Evolutionary conservation across 2,329 filamentous ascomycete genomes (phyloP), one percentile per base, ranked within the genome.

Genomic region (Knoxdaviesia capensis): DNA sequence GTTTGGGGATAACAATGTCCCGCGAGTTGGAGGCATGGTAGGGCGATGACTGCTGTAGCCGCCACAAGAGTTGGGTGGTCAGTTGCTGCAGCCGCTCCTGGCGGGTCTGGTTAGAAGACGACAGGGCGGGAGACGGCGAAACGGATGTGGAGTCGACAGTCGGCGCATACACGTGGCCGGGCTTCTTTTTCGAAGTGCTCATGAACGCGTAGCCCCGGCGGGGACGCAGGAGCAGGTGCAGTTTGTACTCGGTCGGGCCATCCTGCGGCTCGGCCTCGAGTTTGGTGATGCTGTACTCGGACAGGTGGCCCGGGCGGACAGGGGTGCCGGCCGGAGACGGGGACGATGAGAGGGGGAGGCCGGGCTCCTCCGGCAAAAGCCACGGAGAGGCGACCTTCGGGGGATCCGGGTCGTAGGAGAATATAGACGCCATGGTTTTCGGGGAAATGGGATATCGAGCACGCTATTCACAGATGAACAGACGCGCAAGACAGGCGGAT

Each of bases 171-270:
- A 20, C 20, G 20, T 20, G 7, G n/a, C 38, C 34, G 38, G 46
- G 34, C 40, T 45, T 41, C 35, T 38, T 34, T 40, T 41, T 42
- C 34, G 28, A 30, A 7, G 85, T 92, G 49, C 75, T 87, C 55
- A 78, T 78, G 32, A 68, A 71, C 34, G 67, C 69, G 56, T 87
- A 93, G 6, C 71, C 74, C 46, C 85, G 72, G 44, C 88, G 71
- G 10, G 81, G 77, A 34, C 86, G 76, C 41, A 94, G 63, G 6
- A 96, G 68, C 5, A 98, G 65, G 59, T 96, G 90, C 37, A 98
- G 63, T 58, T 98, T 98, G 62, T 98, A 98, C 60, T 98, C 90
- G 1, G 84, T 92, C 11, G 90, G 86, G 0, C 90, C 90, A 48
- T 92, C 80, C 54, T 96, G 87, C 5, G 88, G 88, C 57, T 98